A percentile compares a stretch with the other conserved stretches of the same genome.
phyloP scores from a whole-genome alignment of 108 stramenopile genomes.

The Skeletonema potamos region DNA sequence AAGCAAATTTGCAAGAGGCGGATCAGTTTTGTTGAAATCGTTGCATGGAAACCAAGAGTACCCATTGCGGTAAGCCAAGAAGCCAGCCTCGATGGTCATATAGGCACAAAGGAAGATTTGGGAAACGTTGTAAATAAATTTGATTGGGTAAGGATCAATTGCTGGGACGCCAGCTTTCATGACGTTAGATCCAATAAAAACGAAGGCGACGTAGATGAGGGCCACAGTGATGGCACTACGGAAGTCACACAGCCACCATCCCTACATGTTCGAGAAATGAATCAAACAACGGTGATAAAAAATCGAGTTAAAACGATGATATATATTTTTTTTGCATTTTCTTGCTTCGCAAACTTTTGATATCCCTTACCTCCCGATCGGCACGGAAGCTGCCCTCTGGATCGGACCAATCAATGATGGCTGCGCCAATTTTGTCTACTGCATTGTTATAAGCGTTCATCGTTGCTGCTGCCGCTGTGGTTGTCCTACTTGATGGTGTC shows the following conservation, averaged over 20 bases:
- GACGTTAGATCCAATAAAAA: constrained; percentile 71
- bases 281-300: neutral
- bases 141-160: constrained; percentile 90
- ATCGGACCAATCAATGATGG: constrained; percentile 78
- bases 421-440: constrained; percentile 67
- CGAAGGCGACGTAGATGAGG: constrained; percentile 79
- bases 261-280: constrained; percentile 37
- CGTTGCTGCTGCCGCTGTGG: neutral
- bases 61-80: constrained; percentile 88
- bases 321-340: neutral
- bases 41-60: constrained; percentile 89
- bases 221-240: constrained; percentile 77
- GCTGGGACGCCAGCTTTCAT: constrained; percentile 66
- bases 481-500: too few species aligned
- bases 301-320: neutral
- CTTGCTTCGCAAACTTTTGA: neutral
- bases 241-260: constrained; percentile 86
- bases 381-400: constrained; percentile 65
- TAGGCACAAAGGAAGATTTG: constrained; percentile 98
- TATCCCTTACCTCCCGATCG: constrained; percentile 57
- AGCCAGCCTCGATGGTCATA: constrained; percentile 95
- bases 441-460: constrained; percentile 60
- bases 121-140: constrained; percentile 97
- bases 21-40: constrained; percentile 68
- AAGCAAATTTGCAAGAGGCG: constrained; percentile 88